Base-by-base conservation (phyloP, 345 rosid species). In the Corymbia maculata region DNA sequence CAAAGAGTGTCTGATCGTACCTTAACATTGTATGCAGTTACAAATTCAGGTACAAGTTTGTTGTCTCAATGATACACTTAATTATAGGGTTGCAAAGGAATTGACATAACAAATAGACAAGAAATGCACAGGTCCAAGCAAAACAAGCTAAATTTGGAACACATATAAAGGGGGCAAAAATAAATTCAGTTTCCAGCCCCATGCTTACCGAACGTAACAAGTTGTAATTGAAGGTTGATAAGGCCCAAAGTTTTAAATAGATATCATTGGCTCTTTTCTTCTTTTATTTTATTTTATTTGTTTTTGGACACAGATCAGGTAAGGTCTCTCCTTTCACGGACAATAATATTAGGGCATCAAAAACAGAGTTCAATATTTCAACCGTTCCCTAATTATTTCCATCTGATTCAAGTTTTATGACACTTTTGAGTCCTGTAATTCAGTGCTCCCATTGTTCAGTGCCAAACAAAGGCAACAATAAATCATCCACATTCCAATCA, bases 1-100 rank as follows among this genome's bases (percentile, higher is more conserved):
- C 99, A 19, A 98, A 98, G 75, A 98, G 97, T 24, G 95, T 95
- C 89, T 97, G 98, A 91, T 98, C 99, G 82, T 97, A 98, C 95
- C 99, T 98, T 90, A 90, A 91, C 14, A 32, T 55, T 75, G 84
- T 49, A 75, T 75, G 49, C 28, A 42, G 82, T 75, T 42, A 19
- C 19, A 49, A 75, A 42, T 75, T 42, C 84, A 42, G 28, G 49
- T 10, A 75, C 19, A 75, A 75, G 84, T 75, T 42, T 42, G 49
- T 19, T 3, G 84, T 42, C 84, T 75, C 26, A 42, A 36, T 44
- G 26, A 10, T 75, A 42, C 84, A 75, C 49, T 42, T 42, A 75
- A 75, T 75, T 44, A 19, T 42, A 75, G 8, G 24, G 84, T 42
- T 75, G 26, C 84, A 19, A 75, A 42, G 49, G 28, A 42, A 75